Conservation (phyloP, 2,329 filamentous ascomycete genomes). For the Colletotrichum musicola region DNA sequence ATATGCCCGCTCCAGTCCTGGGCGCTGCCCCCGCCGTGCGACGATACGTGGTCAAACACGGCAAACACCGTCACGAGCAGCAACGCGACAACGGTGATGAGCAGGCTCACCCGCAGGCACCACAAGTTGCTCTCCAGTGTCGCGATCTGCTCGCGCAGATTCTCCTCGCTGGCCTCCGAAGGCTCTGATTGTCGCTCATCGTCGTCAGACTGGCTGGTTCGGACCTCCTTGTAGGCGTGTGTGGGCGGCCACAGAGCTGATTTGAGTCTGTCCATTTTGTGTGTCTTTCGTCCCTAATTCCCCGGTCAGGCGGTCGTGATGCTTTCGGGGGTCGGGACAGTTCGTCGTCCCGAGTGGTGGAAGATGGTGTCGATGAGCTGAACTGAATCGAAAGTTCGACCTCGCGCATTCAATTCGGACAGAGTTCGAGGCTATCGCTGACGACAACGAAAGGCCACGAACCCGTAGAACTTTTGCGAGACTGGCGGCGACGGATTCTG, state of each 20-base stretch:
- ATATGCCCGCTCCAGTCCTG: constrained; percentile 7
- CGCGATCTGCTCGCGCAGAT: constrained; percentile 6
- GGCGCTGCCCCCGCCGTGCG: not conserved
- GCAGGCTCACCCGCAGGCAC: constrained; percentile 26
- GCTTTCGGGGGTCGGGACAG: no score
- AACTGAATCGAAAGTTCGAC: no score
- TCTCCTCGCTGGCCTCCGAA: constrained; percentile 9
- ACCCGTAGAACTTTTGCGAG: no score
- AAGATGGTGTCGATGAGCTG: no score
- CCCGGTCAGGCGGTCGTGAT: no score
- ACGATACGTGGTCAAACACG: constrained; percentile 12
- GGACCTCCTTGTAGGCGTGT: constrained; percentile 15
- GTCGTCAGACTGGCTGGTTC: constrained; percentile 23
- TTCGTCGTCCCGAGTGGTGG: no score
- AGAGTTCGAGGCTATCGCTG: no score
- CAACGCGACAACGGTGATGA: not conserved
- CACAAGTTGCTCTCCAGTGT: constrained; percentile 14
- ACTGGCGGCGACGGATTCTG: not conserved
- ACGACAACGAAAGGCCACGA: no score
- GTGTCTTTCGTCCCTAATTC: not conserved
- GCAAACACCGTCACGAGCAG: constrained; percentile 1
- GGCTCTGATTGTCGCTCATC: constrained; percentile 10
- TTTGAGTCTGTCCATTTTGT: constrained; percentile 11
- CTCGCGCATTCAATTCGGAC: no score
- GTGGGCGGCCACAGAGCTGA: constrained; percentile 3